Percentiles rank a stretch among this genome's conserved stretches.
Evolutionary conservation across 78 protist species (phyloP).

Genomic region (Mantamonas sphyraenae): DNA sequence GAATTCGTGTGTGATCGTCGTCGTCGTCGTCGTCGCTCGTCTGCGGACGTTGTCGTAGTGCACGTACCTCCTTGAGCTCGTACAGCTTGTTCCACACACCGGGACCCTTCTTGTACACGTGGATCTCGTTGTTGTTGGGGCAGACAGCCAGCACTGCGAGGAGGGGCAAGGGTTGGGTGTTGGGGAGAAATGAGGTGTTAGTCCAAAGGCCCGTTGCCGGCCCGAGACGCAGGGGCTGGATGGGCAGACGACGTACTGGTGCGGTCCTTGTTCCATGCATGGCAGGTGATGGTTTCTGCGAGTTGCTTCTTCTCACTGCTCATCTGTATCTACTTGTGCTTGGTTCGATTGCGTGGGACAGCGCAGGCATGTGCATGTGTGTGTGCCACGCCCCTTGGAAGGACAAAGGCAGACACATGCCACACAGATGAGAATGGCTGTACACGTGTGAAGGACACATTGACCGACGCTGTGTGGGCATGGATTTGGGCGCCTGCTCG

Average conservation of each 20-base stretch:
- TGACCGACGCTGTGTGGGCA: too few relatives aligned
- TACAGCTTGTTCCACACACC: constrained; percentile 23
- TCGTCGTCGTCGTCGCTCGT: neutral
- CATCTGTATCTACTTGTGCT: too few relatives aligned
- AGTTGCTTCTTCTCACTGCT: too few relatives aligned
- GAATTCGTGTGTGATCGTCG: neutral
- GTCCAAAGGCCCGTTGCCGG: neutral
- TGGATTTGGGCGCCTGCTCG: too few relatives aligned
- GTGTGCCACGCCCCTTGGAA: neutral
- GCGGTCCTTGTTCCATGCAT: constrained; percentile 72
- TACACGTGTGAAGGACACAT: too few relatives aligned
- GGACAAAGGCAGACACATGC: neutral
- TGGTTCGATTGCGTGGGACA: neutral
- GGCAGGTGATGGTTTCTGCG: too few relatives aligned
- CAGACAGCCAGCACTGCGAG: constrained; percentile 73
- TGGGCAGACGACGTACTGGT: constrained; percentile 29
- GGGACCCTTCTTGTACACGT: constrained; percentile 46
- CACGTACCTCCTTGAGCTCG: constrained; percentile 38
- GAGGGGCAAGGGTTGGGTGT: neutral
- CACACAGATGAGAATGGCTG: too few relatives aligned
- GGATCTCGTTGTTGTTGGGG: constrained; percentile 72
- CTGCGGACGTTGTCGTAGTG: neutral
- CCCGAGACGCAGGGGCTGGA: neutral
- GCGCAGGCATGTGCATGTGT: neutral
- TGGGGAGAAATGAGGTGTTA: neutral